These are phyloP conservation scores for Bertia moriformis DNA, from an alignment of 2,329 filamentous ascomycete genomes.

Conservation along the genomic window DNA sequence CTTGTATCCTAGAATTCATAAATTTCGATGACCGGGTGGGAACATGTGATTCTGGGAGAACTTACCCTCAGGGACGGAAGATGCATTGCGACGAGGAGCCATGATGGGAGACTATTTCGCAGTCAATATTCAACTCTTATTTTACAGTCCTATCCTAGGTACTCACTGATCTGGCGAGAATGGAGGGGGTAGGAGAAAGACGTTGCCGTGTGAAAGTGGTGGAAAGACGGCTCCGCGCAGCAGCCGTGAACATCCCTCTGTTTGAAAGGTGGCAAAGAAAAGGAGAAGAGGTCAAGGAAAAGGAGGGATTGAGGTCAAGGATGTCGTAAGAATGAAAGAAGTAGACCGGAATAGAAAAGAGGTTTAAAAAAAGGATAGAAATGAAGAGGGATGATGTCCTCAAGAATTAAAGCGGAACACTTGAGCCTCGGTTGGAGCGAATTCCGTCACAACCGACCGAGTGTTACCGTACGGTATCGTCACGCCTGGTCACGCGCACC, in stretches of 20 bases:
- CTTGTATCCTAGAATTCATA: slow-evolving; percentile 35
- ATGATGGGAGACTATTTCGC: slow-evolving; percentile 8
- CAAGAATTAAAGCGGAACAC: slow-evolving; percentile 3
- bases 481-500: too few relatives aligned
- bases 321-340: too few relatives aligned
- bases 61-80: slow-evolving; percentile 27
- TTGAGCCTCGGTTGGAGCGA: not conserved
- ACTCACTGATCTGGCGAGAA: slow-evolving; percentile 14
- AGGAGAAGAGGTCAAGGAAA: too few relatives aligned
- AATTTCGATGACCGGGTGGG: not conserved
- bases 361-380: slow-evolving; percentile 2
- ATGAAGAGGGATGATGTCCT: slow-evolving; percentile 4
- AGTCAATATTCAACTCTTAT: not conserved
- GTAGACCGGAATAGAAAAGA: slow-evolving; percentile 5
- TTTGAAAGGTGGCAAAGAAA: too few relatives aligned
- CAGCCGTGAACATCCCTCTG: slow-evolving; percentile 24
- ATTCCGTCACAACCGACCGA: not conserved
- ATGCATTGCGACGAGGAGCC: slow-evolving; percentile 19
- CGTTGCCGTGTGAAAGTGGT: slow-evolving; percentile 19
- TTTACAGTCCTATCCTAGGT: slow-evolving; percentile 10
- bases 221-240: slow-evolving; percentile 23
- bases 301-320: too few relatives aligned
- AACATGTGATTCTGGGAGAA: slow-evolving; percentile 8
- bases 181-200: slow-evolving; percentile 14
- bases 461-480: too few relatives aligned